These are phyloP conservation scores for Saccharomycopsis lassenensis DNA, from an alignment of 805 yeast genomes.

Conservation along the genomic window DNA sequence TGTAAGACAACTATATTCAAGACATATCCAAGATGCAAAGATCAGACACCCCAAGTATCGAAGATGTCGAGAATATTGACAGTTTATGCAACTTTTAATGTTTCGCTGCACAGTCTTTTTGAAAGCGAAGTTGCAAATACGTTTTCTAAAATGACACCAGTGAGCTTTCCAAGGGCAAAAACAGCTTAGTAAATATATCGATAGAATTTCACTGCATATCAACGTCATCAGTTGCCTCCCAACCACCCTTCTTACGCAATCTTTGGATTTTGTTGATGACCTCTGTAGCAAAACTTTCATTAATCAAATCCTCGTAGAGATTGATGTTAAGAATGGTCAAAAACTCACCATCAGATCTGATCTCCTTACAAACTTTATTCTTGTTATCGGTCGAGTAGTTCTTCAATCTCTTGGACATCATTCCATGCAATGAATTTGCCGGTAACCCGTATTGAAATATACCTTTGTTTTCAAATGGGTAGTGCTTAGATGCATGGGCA, in stretches of 20 bases:
- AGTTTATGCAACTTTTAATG: too few relatives aligned
- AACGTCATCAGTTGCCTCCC: slow-evolving; percentile 92
- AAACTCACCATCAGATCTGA: slow-evolving; percentile 82
- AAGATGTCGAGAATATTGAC: too few relatives aligned
- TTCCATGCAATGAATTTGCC: slow-evolving; percentile 96
- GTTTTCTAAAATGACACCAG: too few relatives aligned
- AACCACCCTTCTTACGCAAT: slow-evolving; percentile 90
- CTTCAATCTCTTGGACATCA: slow-evolving; percentile 97
- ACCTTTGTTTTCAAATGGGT: slow-evolving; percentile 84
- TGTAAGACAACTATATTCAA: too few relatives aligned
- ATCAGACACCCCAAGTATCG: too few relatives aligned
- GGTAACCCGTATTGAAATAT: slow-evolving; percentile 71
- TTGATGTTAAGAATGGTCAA: slow-evolving; percentile 82
- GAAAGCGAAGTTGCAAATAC: too few relatives aligned
- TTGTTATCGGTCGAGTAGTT: slow-evolving; percentile 75
- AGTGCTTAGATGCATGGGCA: slow-evolving; percentile 98
- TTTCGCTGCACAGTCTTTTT: too few relatives aligned
- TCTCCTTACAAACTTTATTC: slow-evolving; percentile 68
- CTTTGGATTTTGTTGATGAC: slow-evolving; percentile 94
- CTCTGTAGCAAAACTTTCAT: slow-evolving; percentile 95
- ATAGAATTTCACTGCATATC: slow-evolving; percentile 79
- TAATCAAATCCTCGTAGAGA: slow-evolving; percentile 75
- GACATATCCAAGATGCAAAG: too few relatives aligned
- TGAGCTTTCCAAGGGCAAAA: too few relatives aligned
- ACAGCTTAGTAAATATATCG: too few relatives aligned